Base-by-base conservation (phyloP, 768 basidiomycete species). In the Pisolithus orientalis region DNA sequence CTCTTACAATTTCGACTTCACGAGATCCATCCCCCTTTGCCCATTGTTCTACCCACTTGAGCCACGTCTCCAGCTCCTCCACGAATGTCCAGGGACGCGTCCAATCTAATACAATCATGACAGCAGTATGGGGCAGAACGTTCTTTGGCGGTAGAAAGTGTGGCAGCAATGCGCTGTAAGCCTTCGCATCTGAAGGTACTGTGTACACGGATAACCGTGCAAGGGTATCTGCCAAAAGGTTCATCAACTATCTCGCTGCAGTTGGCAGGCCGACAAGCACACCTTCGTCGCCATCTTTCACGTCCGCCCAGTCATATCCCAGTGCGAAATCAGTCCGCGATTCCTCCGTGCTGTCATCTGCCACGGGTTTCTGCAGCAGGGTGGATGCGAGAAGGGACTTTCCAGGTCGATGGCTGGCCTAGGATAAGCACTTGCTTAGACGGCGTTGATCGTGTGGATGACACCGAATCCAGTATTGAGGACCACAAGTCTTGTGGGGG, bases 281-380 rank as follows among this genome's bases (percentile, higher is more conserved):
- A 86, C 94, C 94, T 82, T 96, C 94, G 62, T 96, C 94, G 4
- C 83, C 93, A 27, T 96, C 93, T 48, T 84, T 75, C 27, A 96
- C 80, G 62, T 96, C 90, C 4, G 90, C 78, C 78, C 91, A 95
- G 59, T 94, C 89, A 64, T 94, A 98, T 38, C 94, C 93, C 58
- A 97, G 66, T 0, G 92, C 90, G 69, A 94, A 87, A 60, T 94
- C 90, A 7, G 74, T 72, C 51, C 76, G 76, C 44, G 79, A 75
- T 53, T 82, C 80, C 56, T 82, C 80, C 57, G 79, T 79, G 44
- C 68, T 72, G 52, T 80, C 80, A 52, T 83, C 80, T 47, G 72
- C 58, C n/a, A 66, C 62, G 10, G 80, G 72, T 66, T 85, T 89
- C 63, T 88, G 82, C 28, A 92, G 75, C 1, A 91, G 68, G 1